Conservation (phyloP, 1,284 basidiomycete genomes). For the Sporisorium sorghi region DNA sequence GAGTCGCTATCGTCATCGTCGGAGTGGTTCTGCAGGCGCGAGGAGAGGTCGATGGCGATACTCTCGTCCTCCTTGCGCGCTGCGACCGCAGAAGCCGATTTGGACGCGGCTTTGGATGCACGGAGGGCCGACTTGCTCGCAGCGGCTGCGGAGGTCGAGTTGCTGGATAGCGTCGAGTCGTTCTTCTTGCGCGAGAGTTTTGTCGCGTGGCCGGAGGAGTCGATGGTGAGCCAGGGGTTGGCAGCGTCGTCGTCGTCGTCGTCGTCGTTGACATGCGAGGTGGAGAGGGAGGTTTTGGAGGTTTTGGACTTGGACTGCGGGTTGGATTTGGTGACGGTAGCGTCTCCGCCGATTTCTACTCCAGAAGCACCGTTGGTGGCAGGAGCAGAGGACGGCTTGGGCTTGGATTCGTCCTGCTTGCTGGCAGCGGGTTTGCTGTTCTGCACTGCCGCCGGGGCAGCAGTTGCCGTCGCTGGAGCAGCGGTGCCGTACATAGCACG, state of each 20-base stretch:
- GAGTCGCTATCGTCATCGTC: slow-evolving; percentile 18
- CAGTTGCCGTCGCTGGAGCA: neutral
- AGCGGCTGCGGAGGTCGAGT: slow-evolving; percentile 25
- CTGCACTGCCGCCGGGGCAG: neutral
- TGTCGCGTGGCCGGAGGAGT: slow-evolving; percentile 5
- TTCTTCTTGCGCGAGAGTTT: slow-evolving; percentile 56
- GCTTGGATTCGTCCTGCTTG: neutral
- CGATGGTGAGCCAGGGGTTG: slow-evolving; percentile 54
- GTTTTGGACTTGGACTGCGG: slow-evolving; percentile 3
- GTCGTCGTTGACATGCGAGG: neutral
- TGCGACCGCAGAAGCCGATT: slow-evolving; percentile 40
- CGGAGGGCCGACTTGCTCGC: slow-evolving; percentile 43
- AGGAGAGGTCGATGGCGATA: slow-evolving; percentile 22
- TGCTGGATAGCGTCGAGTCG: slow-evolving; percentile 10
- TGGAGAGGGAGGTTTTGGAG: neutral
- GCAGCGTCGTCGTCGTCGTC: slow-evolving; percentile 18
- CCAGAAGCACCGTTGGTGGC: neutral
- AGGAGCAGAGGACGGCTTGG: neutral
- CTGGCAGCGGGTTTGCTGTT: slow-evolving; percentile 6
- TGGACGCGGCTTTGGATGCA: slow-evolving; percentile 45
- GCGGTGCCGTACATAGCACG: slow-evolving; percentile 55
- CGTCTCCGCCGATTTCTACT: slow-evolving; percentile 22
- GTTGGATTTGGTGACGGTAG: slow-evolving; percentile 14
- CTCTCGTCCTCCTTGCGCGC: slow-evolving; percentile 16
- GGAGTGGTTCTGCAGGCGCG: neutral